Percentiles rank a stretch among this genome's conserved stretches.
Conservation (phyloP, 2,329 filamentous ascomycete species). For the Sporothrix dimorphospora region DNA sequence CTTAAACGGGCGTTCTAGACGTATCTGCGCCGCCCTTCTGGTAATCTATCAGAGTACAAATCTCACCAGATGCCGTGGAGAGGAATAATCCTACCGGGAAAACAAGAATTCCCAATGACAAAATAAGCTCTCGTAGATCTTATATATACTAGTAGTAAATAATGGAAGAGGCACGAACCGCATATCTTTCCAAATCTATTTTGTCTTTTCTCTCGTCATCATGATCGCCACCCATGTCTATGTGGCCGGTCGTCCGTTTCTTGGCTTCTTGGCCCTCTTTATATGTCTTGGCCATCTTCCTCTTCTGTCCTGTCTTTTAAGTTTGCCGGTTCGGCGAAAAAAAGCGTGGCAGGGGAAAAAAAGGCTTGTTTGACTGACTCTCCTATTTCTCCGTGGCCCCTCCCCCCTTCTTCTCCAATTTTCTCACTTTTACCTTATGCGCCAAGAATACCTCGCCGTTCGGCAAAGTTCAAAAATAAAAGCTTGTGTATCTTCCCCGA, state of each 20-base stretch:
- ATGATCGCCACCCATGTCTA: background rate
- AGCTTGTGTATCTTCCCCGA: background rate
- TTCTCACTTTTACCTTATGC: background rate
- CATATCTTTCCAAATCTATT: background rate
- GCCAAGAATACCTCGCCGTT: background rate
- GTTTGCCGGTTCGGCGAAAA: conserved; percentile 18
- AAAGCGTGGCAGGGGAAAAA: background rate
- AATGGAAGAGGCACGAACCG: no score
- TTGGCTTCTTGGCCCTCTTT: background rate
- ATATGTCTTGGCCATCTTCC: background rate
- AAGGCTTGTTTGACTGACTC: conserved; percentile 19
- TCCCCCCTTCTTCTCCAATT: no score
- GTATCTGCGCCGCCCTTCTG: background rate
- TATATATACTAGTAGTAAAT: no score
- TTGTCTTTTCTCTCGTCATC: background rate
- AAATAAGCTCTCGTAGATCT: background rate
- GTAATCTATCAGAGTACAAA: background rate
- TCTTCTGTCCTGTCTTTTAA: background rate
- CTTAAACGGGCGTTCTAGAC: background rate
- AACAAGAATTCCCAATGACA: background rate
- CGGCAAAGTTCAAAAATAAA: background rate
- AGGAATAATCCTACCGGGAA: conserved; percentile 22
- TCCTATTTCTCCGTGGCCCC: background rate
- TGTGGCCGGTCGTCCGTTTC: background rate
- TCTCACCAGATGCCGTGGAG: background rate